Evolutionary conservation across 2,329 filamentous ascomycete species (phyloP).

Genomic region (Microascus cirrosus): DNA sequence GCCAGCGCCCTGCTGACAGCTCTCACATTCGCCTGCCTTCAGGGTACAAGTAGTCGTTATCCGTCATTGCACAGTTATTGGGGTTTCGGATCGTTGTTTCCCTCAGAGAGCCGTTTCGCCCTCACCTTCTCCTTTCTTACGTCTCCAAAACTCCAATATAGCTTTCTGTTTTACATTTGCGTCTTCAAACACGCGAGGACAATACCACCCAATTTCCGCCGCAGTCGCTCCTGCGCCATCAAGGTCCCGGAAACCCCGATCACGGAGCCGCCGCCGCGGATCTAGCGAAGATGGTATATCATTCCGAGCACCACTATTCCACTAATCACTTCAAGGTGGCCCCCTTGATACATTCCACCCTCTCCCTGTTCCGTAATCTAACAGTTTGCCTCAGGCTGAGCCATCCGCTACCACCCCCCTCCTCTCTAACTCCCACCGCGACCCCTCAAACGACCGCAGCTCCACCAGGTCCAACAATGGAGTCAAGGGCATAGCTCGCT

Average conservation of each 20-base stretch:
- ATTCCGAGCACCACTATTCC: conserved; percentile 6
- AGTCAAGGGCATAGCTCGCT: conserved; percentile 19
- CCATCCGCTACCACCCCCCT: conserved; percentile 14
- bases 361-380: background rate
- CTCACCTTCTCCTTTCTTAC: background rate
- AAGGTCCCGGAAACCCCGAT: background rate
- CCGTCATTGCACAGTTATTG: background rate
- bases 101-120: background rate
- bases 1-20: background rate
- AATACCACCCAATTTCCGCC: background rate
- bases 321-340: background rate
- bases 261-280: background rate
- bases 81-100: background rate
- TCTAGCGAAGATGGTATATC: conserved; percentile 1
- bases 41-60: background rate
- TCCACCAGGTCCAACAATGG: conserved; percentile 14
- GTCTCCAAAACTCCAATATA: background rate
- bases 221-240: background rate
- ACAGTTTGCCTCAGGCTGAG: background rate
- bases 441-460: conserved; percentile 15
- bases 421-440: conserved; percentile 16
- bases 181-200: background rate
- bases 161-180: background rate
- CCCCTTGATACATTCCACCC: background rate
- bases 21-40: background rate